Conservation (phyloP, 192 early-diverging fungal genomes). For the Haplosporangium gracile region DNA sequence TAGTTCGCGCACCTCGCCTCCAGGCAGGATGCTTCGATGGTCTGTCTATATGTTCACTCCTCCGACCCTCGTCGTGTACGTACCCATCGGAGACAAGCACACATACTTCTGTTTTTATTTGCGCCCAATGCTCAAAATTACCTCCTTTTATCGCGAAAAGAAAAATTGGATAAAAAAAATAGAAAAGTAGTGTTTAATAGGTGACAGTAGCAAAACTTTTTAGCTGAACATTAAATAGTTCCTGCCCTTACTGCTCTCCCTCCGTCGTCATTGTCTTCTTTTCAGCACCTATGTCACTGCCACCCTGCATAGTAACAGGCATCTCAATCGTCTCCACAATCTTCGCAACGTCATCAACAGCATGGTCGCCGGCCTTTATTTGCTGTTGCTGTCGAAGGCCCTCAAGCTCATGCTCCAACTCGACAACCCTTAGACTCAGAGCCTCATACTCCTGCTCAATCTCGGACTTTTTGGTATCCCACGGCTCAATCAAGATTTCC, state of each 20-base stretch:
- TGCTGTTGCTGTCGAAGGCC: background rate
- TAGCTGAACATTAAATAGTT: background rate
- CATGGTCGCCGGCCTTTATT: background rate
- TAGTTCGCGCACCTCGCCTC: too few species aligned
- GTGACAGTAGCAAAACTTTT: slow-evolving; percentile 13
- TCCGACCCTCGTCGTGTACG: too few species aligned
- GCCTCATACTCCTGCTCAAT: slow-evolving; percentile 7
- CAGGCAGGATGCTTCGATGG: too few species aligned
- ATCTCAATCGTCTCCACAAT: too few species aligned
- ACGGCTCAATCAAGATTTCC: slow-evolving; percentile 6
- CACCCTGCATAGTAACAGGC: too few species aligned
- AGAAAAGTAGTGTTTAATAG: background rate
- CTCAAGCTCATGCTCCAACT: slow-evolving; percentile 15
- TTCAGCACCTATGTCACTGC: background rate
- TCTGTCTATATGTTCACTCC: too few species aligned
- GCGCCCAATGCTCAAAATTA: too few species aligned
- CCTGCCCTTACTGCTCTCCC: background rate
- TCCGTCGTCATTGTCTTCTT: background rate
- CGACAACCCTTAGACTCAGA: background rate
- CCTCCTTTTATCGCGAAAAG: too few species aligned
- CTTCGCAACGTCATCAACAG: background rate
- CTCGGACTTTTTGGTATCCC: background rate
- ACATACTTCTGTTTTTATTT: too few species aligned
- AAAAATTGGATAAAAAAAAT: too few species aligned
- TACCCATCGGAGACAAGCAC: too few species aligned